Conservation (phyloP, 768 basidiomycete genomes). For the Inosperma sp. region DNA sequence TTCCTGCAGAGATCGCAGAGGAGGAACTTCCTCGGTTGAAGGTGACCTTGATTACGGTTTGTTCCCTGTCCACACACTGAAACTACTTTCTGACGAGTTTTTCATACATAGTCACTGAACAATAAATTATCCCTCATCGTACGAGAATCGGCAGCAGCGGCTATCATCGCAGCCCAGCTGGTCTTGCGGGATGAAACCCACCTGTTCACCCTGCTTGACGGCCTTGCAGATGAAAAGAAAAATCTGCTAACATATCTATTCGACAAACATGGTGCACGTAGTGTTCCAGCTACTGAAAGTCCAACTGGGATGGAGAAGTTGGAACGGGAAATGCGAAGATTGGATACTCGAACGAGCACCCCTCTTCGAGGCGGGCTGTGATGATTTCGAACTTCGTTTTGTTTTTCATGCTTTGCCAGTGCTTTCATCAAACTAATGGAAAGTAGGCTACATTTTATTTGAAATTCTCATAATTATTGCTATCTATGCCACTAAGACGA, state of each 20-base stretch:
- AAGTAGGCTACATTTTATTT: no score
- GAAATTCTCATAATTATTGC: no score
- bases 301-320: conserved; percentile 61
- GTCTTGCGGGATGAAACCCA: conserved; percentile 81
- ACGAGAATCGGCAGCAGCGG: conserved; percentile 77
- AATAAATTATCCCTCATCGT: conserved; percentile 70
- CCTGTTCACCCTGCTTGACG: conserved; percentile 74
- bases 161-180: conserved; percentile 80
- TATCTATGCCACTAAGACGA: no score
- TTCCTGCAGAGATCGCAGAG: conserved; percentile 81
- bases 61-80: conserved; percentile 20
- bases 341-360: conserved; percentile 76
- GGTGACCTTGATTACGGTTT: conserved; percentile 62
- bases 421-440: no score
- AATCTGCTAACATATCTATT: conserved; percentile 86
- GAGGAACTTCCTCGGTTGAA: conserved; percentile 80
- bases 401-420: background rate
- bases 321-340: conserved; percentile 73
- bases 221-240: conserved; percentile 86
- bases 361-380: conserved; percentile 42
- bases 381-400: background rate
- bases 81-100: conserved; percentile 3
- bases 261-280: conserved; percentile 79
- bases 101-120: conserved; percentile 53
- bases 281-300: conserved; percentile 32